Evolutionary conservation across 306 rosid species (phyloP).

Genomic region (Cucumis sativus): DNA sequence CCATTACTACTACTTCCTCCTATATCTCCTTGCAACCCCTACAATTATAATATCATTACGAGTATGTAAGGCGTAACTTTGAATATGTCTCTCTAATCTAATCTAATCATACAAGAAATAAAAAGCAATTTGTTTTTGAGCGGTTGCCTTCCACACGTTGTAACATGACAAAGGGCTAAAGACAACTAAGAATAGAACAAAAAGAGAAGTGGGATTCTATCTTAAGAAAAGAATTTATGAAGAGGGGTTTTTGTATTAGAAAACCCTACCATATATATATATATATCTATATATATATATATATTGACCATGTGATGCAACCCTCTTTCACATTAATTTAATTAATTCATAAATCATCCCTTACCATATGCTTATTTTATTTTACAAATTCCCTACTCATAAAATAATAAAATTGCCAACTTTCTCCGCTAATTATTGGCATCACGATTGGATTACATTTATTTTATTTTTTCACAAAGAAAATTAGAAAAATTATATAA

Average conservation of each 20-base stretch:
- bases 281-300: too few species aligned
- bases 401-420: not conserved
- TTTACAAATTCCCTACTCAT: not conserved
- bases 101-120: too few species aligned
- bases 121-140: not conserved
- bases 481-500: not conserved
- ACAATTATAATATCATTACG: too few species aligned
- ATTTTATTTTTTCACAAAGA: not conserved
- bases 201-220: not conserved
- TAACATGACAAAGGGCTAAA: not conserved
- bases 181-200: slow-evolving; percentile 2
- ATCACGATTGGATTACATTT: not conserved
- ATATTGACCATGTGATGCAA: not conserved
- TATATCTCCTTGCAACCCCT: too few species aligned
- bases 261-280: not conserved
- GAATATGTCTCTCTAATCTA: too few species aligned
- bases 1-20: too few species aligned
- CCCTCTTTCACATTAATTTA: not conserved
- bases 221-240: not conserved
- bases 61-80: too few species aligned
- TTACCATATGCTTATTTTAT: not conserved
- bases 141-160: not conserved
- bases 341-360: not conserved
- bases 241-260: not conserved
- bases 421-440: slow-evolving; percentile 1